Conservation (phyloP, 192 early-diverging fungal species). For the Haplosporangium gracile region DNA sequence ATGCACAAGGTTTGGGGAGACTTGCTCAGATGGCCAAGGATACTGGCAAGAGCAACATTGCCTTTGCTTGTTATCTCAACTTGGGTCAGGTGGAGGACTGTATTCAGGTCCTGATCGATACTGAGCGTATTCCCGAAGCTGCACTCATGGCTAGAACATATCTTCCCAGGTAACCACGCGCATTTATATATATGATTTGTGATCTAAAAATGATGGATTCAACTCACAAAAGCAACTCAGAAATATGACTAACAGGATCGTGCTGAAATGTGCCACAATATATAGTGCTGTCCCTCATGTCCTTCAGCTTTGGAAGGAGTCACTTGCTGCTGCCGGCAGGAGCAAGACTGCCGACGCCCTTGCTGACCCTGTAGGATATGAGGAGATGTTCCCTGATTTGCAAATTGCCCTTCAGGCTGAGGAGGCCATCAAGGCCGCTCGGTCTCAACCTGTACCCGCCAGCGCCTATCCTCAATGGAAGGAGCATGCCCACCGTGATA, state of each 20-base stretch:
- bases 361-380: conserved; percentile 86
- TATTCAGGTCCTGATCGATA: conserved; percentile 87
- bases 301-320: conserved; percentile 85
- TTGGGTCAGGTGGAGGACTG: conserved; percentile 84
- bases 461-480: conserved; percentile 69
- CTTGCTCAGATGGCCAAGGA: conserved; percentile 80
- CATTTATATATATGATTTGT: not conserved
- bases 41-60: conserved; percentile 92
- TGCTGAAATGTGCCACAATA: not conserved
- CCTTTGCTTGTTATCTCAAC: conserved; percentile 86
- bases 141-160: conserved; percentile 94
- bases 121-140: conserved; percentile 94
- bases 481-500: conserved; percentile 68
- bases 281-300: conserved; percentile 70
- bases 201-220: not conserved
- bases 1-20: conserved; percentile 78
- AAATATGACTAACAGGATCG: not conserved
- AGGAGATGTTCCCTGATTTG: conserved; percentile 91
- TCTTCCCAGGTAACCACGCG: conserved; percentile 67
- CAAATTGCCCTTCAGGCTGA: conserved; percentile 70
- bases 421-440: conserved; percentile 53
- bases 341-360: conserved; percentile 90
- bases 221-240: not conserved
- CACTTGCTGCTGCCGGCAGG: conserved; percentile 75
- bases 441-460: conserved; percentile 56